These are phyloP conservation scores for Aspergillus ibericus DNA, from an alignment of 2,329 filamentous ascomycete species.

Conservation along the genomic window DNA sequence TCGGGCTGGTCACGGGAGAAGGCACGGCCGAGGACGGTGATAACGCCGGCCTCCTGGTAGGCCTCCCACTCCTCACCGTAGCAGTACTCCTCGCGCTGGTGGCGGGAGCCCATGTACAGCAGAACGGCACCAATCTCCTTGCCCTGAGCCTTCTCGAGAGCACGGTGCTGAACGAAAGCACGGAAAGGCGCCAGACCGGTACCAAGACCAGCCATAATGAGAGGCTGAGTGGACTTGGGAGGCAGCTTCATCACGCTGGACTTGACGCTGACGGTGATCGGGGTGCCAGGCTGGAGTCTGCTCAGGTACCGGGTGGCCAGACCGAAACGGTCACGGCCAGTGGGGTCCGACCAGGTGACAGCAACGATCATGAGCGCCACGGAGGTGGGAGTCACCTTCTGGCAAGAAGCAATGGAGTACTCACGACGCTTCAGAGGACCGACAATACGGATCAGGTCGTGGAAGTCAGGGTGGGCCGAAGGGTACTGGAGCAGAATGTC, in stretches of 20 bases:
- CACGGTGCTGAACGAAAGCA: constrained; percentile 96
- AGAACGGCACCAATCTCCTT: constrained; percentile 92
- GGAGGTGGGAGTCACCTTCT: constrained; percentile 86
- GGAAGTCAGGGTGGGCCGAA: constrained; percentile 84
- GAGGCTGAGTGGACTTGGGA: constrained; percentile 76
- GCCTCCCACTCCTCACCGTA: constrained; percentile 99
- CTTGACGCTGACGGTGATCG: constrained; percentile 91
- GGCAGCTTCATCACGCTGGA: constrained; percentile 99
- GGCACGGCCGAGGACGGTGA: constrained; percentile 87
- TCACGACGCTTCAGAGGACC: constrained; percentile 92
- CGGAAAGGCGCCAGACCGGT: constrained; percentile 99
- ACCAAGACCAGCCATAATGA: constrained; percentile 99
- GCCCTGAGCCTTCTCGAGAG: constrained; percentile 96
- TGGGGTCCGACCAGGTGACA: constrained; percentile 89
- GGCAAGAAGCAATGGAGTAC: constrained; percentile 98
- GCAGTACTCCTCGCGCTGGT: constrained; percentile 97
- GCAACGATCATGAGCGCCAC: constrained; percentile 96
- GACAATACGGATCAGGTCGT: constrained; percentile 85
- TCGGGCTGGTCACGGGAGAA: constrained; percentile 96
- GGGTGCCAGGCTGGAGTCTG: constrained; percentile 69
- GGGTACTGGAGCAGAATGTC: constrained; percentile 87
- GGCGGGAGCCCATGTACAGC: constrained; percentile 93
- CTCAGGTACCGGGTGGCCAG: constrained; percentile 91
- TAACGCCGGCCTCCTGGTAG: constrained; percentile 90
- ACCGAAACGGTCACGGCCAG: constrained; percentile 84